phyloP scores from a whole-genome alignment of 345 rosid genomes.

The Lumnitzera racemosa region DNA sequence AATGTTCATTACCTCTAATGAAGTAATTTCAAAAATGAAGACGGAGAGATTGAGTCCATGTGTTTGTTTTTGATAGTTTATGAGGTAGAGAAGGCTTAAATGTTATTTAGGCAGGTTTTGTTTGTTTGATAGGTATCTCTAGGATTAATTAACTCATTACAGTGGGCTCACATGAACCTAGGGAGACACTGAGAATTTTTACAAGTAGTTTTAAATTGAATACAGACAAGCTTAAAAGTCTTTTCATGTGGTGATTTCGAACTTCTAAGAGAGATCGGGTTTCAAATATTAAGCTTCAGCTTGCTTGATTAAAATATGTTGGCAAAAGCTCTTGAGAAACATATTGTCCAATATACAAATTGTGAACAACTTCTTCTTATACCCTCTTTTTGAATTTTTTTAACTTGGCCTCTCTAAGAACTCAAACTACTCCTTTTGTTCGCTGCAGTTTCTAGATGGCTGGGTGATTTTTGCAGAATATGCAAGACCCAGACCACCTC shows the following conservation, averaged over 20 bases:
- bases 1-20: neutral
- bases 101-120: constrained; percentile 1
- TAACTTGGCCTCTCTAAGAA: too few species aligned
- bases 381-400: neutral
- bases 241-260: too few species aligned
- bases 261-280: neutral
- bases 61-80: neutral
- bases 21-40: neutral
- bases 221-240: too few species aligned
- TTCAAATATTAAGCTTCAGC: too few species aligned
- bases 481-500: constrained; percentile 28
- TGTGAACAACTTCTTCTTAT: neutral
- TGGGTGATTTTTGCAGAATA: constrained; percentile 60
- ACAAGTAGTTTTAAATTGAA: too few species aligned
- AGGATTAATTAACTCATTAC: neutral
- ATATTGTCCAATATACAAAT: neutral
- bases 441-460: constrained; percentile 46
- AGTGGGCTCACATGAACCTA: too few species aligned
- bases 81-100: neutral
- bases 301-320: neutral
- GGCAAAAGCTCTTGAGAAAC: neutral
- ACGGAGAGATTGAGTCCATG: constrained; percentile 61
- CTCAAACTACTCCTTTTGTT: neutral
- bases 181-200: too few species aligned
- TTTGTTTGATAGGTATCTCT: neutral